A percentile compares a stretch with the other conserved stretches of the same genome.
Conservation (phyloP, 768 basidiomycete genomes). For the Lactifluus volemus region DNA sequence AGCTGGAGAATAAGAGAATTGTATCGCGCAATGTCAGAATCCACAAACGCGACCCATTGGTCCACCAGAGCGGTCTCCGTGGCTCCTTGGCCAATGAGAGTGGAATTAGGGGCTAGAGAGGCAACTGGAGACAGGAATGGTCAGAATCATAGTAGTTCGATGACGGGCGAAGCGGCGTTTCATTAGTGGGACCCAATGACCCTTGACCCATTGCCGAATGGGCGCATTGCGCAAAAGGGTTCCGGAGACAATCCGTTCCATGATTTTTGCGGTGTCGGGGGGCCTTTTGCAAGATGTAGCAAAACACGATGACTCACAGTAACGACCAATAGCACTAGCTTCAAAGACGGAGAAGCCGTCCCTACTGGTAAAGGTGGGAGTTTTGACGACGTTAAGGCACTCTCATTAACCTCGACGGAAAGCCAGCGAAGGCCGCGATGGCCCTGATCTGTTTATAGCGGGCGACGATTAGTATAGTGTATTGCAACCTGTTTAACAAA, state of each 20-base stretch:
- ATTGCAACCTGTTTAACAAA: background rate
- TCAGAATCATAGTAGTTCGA: slow-evolving; percentile 10
- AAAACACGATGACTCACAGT: slow-evolving; percentile 53
- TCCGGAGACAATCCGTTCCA: background rate
- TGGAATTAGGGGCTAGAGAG: slow-evolving; percentile 62
- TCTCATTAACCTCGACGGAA: slow-evolving; percentile 42
- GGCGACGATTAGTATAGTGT: background rate
- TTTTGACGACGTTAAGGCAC: slow-evolving; percentile 62
- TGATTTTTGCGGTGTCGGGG: background rate
- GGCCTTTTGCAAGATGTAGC: background rate
- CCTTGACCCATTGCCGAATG: background rate
- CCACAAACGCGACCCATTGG: slow-evolving; percentile 76
- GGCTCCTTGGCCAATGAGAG: slow-evolving; percentile 56
- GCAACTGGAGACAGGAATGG: slow-evolving; percentile 48
- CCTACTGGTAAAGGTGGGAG: slow-evolving; percentile 70
- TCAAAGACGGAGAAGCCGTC: slow-evolving; percentile 80
- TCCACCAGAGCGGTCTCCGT: slow-evolving; percentile 71
- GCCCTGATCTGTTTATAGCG: slow-evolving; percentile 36
- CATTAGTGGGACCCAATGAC: background rate
- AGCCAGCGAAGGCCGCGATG: slow-evolving; percentile 50
- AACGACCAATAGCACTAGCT: slow-evolving; percentile 71
- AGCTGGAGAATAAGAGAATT: slow-evolving; percentile 34
- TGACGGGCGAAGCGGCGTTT: background rate
- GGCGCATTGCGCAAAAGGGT: background rate
- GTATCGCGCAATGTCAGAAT: slow-evolving; percentile 47